Base-by-base conservation (phyloP, 1,284 basidiomycete species). In the Thelephora terrestris region DNA sequence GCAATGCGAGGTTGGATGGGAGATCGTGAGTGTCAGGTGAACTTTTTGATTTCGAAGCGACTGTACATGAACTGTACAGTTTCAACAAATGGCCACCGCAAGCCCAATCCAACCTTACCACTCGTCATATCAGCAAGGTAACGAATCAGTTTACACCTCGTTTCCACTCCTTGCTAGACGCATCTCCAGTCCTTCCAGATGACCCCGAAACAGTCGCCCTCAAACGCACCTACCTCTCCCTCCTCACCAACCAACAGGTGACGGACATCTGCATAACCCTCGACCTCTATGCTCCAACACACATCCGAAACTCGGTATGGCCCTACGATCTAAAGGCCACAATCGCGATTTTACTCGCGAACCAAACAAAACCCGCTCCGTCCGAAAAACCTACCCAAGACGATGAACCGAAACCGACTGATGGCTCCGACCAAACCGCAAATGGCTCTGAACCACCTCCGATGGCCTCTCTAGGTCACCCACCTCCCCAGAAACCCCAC, bases 211-310 rank as follows among this genome's bases (percentile, higher is more conserved):
- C 21, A 21, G 43, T 12, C 27, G 12, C 43, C 18, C 39, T 42
- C 39, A 86, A 85, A 61, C 74, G 75, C 53, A 73, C 74, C 52
- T 88, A 87, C 65, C 68, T 88, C 38, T 69, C 71, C 24, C 70
- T 85, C 18, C 68, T 88, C 7, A 73, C 79, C 16, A 74, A 72
- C 29, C 71, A 75, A 43, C 81, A 85, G 64, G 73, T 87, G 58
- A 81, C 86, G 56, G 84, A 87, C 53, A 77, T 87, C 54, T 85
- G 85, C 58, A 70, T 88, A 45, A 71, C 71, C 24, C 79, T 86
- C 54, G 85, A 88, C 56, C 62, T 75, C 7, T 74, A 85, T 65
- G 79, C 76, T 1, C 78, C 83, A 5, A 63, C 71, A 27, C 75
- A 78, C 53, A 60, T 79, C 45, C 77, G 75, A 61, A 70, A 67